These are phyloP conservation scores for Candida easanensis DNA, from an alignment of 805 yeast genomes.

Conservation along the genomic window DNA sequence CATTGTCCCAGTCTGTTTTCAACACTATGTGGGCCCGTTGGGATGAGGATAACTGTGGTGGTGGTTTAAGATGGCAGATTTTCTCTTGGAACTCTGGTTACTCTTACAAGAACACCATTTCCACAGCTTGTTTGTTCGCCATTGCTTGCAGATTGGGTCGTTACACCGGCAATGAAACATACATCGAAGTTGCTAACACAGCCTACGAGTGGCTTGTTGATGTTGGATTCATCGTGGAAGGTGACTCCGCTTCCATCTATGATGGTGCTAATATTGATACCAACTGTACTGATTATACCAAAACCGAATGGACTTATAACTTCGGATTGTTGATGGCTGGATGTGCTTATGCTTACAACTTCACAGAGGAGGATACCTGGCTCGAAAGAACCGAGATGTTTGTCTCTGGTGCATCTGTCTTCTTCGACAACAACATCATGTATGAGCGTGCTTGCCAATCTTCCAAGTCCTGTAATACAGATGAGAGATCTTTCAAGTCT, in stretches of 20 bases:
- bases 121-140: slow-evolving; percentile 62
- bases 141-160: slow-evolving; percentile 63
- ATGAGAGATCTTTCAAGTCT: slow-evolving; percentile 73
- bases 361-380: slow-evolving; percentile 53
- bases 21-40: slow-evolving; percentile 63
- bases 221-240: slow-evolving; percentile 41
- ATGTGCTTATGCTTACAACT: slow-evolving; percentile 64
- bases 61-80: slow-evolving; percentile 73
- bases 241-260: slow-evolving; percentile 35
- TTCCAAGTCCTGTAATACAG: slow-evolving; percentile 57
- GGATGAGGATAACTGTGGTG: slow-evolving; percentile 55
- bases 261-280: slow-evolving; percentile 58
- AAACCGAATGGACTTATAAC: slow-evolving; percentile 63
- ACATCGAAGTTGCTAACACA: slow-evolving; percentile 50
- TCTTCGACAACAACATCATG: slow-evolving; percentile 52
- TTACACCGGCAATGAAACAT: slow-evolving; percentile 53
- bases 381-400: slow-evolving; percentile 43
- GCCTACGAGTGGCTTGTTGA: slow-evolving; percentile 61
- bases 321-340: slow-evolving; percentile 68
- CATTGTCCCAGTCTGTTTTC: slow-evolving; percentile 58
- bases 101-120: slow-evolving; percentile 60
- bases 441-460: slow-evolving; percentile 61
- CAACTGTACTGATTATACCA: slow-evolving; percentile 47
- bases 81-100: slow-evolving; percentile 70
- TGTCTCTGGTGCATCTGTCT: slow-evolving; percentile 43